Conservation (phyloP, 768 basidiomycete species). For the Boletus huronensis region DNA sequence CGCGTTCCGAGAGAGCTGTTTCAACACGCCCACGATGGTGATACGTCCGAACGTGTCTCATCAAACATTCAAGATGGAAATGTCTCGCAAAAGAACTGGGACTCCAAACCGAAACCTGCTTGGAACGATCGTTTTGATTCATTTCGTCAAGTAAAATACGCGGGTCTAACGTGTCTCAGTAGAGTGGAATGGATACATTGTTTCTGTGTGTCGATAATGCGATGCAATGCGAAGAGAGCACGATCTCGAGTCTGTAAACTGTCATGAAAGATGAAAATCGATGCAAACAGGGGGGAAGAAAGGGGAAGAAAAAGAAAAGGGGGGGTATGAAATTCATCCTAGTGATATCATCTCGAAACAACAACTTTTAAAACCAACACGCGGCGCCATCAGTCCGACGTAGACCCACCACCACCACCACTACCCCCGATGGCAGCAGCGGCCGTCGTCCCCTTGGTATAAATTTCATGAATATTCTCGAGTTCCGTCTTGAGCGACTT, state of each 20-base stretch:
- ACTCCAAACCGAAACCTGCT: not conserved
- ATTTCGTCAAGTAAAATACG: not conserved
- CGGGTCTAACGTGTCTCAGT: not conserved
- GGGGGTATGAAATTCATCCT: not conserved
- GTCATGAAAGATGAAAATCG: not conserved
- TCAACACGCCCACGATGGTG: not conserved
- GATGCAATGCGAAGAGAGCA: not conserved
- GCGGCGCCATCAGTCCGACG: conserved; percentile 11
- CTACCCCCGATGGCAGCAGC: not conserved
- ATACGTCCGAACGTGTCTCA: not conserved
- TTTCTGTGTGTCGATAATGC: not conserved
- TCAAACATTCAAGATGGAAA: not conserved
- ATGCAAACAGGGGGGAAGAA: not conserved
- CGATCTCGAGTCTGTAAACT: not conserved
- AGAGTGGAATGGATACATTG: not conserved
- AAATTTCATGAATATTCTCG: conserved; percentile 44
- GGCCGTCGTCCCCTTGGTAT: conserved; percentile 20
- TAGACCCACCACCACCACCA: not conserved
- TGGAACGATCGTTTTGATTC: not conserved
- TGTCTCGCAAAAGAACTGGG: not conserved
- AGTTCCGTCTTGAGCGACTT: conserved; percentile 51
- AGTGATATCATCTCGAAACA: not conserved
- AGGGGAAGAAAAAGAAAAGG: not conserved
- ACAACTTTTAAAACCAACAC: not conserved
- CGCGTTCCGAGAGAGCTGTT: not conserved